Percentiles rank a stretch among this genome's conserved stretches.
phyloP scores from a whole-genome alignment of 2,329 filamentous ascomycete genomes.

The Mycogone perniciosa region DNA sequence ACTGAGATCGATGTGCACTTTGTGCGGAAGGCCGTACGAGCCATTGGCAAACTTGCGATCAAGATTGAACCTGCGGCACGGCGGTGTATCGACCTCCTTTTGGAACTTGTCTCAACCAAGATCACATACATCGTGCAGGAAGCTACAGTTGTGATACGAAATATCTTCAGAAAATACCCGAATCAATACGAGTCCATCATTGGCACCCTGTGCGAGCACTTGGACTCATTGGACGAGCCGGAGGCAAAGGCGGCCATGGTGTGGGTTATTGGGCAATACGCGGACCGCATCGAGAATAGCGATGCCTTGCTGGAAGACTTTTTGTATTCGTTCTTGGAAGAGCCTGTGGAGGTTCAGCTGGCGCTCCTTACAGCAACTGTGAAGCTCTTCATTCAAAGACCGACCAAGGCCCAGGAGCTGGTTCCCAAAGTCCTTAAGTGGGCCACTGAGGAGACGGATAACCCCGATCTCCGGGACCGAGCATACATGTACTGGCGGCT shows the following conservation, averaged over 20 bases:
- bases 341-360: slow-evolving; percentile 91
- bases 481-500: slow-evolving; percentile 99
- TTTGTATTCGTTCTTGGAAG: slow-evolving; percentile 85
- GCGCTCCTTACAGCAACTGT: slow-evolving; percentile 93
- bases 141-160: slow-evolving; percentile 95
- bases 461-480: slow-evolving; percentile 89
- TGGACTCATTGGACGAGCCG: slow-evolving; percentile 93
- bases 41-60: slow-evolving; percentile 96
- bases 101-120: slow-evolving; percentile 95
- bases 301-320: slow-evolving; percentile 94
- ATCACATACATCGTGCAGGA: slow-evolving; percentile 98
- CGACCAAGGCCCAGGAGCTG: slow-evolving; percentile 86
- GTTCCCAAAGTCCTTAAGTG: slow-evolving; percentile 95
- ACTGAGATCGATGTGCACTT: slow-evolving; percentile 99
- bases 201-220: slow-evolving; percentile 86
- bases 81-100: slow-evolving; percentile 83
- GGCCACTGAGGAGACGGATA: slow-evolving; percentile 99
- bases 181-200: slow-evolving; percentile 99
- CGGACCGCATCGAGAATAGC: slow-evolving; percentile 93
- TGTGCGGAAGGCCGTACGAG: slow-evolving; percentile 92
- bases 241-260: slow-evolving; percentile 98
- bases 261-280: slow-evolving; percentile 98
- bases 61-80: slow-evolving; percentile 94
- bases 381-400: slow-evolving; percentile 94
- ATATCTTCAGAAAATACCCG: slow-evolving; percentile 98